Base-by-base conservation (phyloP, 192 early-diverging fungal genomes). In the Coemansia sp. region DNA sequence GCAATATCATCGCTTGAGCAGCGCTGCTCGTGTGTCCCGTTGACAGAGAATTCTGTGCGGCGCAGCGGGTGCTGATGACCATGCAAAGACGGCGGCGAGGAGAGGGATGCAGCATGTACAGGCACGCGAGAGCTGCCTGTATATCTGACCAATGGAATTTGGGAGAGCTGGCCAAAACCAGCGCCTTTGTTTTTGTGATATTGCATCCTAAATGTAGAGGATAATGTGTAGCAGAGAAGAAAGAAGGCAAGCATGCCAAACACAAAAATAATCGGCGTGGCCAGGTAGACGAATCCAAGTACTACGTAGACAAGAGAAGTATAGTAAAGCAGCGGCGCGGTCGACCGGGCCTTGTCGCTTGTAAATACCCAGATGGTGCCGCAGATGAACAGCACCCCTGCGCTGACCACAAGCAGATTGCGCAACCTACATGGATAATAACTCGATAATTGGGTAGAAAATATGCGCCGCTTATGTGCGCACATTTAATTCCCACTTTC, bases 301-400 rank as follows among this genome's bases (percentile, higher is more conserved):
- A 87, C 61, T 46, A 92, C 83, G 83, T 88, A 89, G 51, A 85
- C 72, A 19, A 92, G 70, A 9, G 87, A 80, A 2, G 83, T 66
- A 39, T 87, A 87, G 62, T 88, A 90, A 9, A 92, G 68, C 36
- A 70, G 66, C 3, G 87, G 87, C 33, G 90, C 87, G 46, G 68
- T 71, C 0, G 54, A 2, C 23, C 68, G 68, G 64, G 86, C 89
- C 6, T 54, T 60, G 9, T 62, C 54, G 53, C 75, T 76, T 23
- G 74, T 73, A 67, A 92, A 91, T 31, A 90, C 62, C 61, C 87
- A 86, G 68, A 87, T 88, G 68, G 92, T 93, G 66, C 88, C 90
- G 54, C 85, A 64, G 51, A 92, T 71, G 62, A 90, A 92, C 82
- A 88, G 80, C 17, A 88, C 72, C n/a, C 85, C 80, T 21, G 84